Conservation (phyloP, 331 rosid species). For the Prunus yedoensis region DNA sequence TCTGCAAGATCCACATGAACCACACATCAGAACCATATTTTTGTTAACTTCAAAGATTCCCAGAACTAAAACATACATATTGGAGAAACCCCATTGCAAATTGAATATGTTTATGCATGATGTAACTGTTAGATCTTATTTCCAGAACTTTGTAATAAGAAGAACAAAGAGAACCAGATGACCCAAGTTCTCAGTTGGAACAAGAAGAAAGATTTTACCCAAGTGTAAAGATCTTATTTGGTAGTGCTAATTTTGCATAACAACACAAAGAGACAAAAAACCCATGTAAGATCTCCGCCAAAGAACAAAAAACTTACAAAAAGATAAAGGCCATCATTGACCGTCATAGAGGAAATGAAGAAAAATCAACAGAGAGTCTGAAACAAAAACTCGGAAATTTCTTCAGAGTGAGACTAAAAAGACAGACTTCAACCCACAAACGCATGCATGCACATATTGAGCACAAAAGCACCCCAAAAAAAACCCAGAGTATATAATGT, state of each 20-base stretch:
- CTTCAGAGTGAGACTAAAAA: slow-evolving; percentile 22
- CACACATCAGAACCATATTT: slow-evolving; percentile 25
- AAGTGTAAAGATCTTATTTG: slow-evolving; percentile 28
- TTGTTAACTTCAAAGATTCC: neutral
- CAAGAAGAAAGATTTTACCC: slow-evolving; percentile 8
- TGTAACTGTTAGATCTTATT: neutral
- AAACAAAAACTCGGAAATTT: slow-evolving; percentile 16
- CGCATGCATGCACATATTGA: slow-evolving; percentile 57
- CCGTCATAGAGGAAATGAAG: neutral
- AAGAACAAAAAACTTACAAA: slow-evolving; percentile 17
- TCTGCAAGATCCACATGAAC: slow-evolving; percentile 51
- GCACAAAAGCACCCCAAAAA: slow-evolving; percentile 6
- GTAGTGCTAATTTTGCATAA: slow-evolving; percentile 24
- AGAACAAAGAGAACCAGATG: slow-evolving; percentile 3
- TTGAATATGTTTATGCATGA: slow-evolving; percentile 11
- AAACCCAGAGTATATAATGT: slow-evolving; percentile 8
- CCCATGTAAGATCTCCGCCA: slow-evolving; percentile 30
- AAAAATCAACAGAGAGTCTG: slow-evolving; percentile 7
- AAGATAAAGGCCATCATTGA: neutral
- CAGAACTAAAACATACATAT: neutral
- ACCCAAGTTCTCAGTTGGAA: neutral
- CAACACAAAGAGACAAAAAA: slow-evolving; percentile 29
- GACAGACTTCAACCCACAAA: slow-evolving; percentile 10
- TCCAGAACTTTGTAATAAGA: neutral
- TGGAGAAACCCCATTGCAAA: slow-evolving; percentile 20